Evolutionary conservation across 208 protist genomes (phyloP).

Genomic region (Leptomonas pyrrhocoris): DNA sequence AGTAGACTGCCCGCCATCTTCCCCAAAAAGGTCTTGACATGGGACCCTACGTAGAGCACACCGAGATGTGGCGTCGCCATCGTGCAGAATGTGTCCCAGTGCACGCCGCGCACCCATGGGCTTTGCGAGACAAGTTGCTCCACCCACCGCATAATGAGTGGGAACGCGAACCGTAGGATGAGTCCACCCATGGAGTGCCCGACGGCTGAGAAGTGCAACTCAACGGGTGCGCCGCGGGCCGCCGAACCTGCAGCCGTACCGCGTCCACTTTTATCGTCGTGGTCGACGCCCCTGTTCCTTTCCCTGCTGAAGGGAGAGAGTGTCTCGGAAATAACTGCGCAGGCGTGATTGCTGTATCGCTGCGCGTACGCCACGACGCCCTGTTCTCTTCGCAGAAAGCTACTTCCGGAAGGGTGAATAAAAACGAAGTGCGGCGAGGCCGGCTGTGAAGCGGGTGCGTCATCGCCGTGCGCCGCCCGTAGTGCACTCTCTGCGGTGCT

Average conservation of each 20-base stretch:
- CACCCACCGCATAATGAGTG: conserved; percentile 24
- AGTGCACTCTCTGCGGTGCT: background rate
- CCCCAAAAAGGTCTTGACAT: conserved; percentile 34
- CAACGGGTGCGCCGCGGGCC: background rate
- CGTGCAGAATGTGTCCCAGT: conserved; percentile 60
- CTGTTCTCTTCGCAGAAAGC: conserved; percentile 35
- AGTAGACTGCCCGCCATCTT: conserved; percentile 27
- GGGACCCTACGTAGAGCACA: conserved; percentile 46
- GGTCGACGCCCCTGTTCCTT: background rate
- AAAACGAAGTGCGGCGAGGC: conserved; percentile 27
- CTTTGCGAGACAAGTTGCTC: background rate
- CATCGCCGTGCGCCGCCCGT: background rate
- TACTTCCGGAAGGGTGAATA: conserved; percentile 32
- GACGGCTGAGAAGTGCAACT: conserved; percentile 58
- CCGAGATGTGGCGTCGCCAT: conserved; percentile 63
- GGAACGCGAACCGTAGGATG: conserved; percentile 60
- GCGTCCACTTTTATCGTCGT: background rate
- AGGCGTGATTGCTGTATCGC: conserved; percentile 34
- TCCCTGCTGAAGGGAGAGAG: background rate
- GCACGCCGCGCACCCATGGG: conserved; percentile 5
- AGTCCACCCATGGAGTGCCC: conserved; percentile 70
- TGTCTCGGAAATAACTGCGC: background rate
- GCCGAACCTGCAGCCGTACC: background rate
- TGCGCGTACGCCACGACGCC: conserved; percentile 45
- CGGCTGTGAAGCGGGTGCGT: too few relatives aligned